phyloP scores from a whole-genome alignment of 192 early-diverging fungal genomes.

The Entomortierella beljakovae region DNA sequence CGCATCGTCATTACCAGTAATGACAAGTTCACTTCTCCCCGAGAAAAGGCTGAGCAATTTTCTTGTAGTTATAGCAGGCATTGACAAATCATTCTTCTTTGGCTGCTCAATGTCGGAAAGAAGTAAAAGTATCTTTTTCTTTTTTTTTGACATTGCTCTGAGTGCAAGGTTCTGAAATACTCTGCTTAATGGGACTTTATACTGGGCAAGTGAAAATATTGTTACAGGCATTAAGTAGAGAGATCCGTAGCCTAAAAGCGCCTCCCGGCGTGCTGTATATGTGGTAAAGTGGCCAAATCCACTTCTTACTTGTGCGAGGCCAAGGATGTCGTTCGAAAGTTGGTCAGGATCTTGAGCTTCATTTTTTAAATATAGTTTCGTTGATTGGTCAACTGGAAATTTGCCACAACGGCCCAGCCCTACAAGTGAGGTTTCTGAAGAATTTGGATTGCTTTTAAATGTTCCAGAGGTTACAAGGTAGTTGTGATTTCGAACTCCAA shows the following conservation, averaged over 20 bases:
- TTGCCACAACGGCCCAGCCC: too few relatives aligned
- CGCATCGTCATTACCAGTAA: neutral
- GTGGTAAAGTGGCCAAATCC: neutral
- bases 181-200: neutral
- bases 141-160: neutral
- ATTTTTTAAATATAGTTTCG: neutral
- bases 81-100: neutral
- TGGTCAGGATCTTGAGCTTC: neutral
- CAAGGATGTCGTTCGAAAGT: neutral
- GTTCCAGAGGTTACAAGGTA: too few relatives aligned
- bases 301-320: neutral
- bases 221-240: neutral
- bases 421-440: too few relatives aligned
- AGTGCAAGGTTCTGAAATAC: neutral
- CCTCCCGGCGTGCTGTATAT: neutral
- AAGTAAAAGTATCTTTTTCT: neutral
- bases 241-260: neutral
- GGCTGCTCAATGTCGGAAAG: neutral
- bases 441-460: too few relatives aligned
- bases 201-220: neutral
- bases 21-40: too few relatives aligned
- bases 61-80: neutral
- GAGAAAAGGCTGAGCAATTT: neutral
- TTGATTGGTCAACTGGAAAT: neutral
- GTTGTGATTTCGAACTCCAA: too few relatives aligned